Evolutionary conservation across 305 asterid species (phyloP), one percentile per base, ranked within the genome.

Genomic region (Fraxinus ornus): DNA sequence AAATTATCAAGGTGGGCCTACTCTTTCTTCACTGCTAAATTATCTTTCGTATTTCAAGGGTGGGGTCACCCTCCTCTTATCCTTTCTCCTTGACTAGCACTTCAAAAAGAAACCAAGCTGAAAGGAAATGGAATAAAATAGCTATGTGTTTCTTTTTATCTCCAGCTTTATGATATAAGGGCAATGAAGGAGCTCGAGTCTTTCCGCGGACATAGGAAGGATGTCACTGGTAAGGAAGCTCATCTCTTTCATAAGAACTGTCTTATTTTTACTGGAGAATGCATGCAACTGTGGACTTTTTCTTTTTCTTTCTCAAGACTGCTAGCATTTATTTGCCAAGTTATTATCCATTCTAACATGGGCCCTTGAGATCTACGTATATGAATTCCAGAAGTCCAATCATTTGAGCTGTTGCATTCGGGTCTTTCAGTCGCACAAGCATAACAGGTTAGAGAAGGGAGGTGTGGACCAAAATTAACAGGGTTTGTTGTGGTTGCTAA

Each of bases 111-210:
- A 70, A 30, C 32, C 41, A 74, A 64, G 86, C 76, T 49, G 49
- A 47, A 2, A 5, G 10, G 15, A 28, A 70, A 36, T 26, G 9
- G 75, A 39, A 32, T 77, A 12, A 30, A 13, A 79, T 74, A 39
- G 35, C 44, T 70, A 21, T 55, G 47, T 73, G n/a, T 79, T 75
- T 84, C 76, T 79, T 60, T 84, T 57, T 32, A 73, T 82, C 84
- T 83, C 68, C 93, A 95, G 99, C 98, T 96, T 83, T 96, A 93
- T 88, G 99, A 96, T 86, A 94, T 96, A 89, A 93, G 99, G 90
- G 93, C 98, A 39, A 96, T 96, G 99, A 96, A 94, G 92, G 99
- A 96, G 91, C 97, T 96, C 37, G 95, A 94, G 85, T 91, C 98
- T 78, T 96, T 96, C 81, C 98, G 98, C 49, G 99, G 99, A 84